These are phyloP conservation scores for Monosporascus sp. DNA, from an alignment of 2,329 filamentous ascomycete species.

Conservation along the genomic window DNA sequence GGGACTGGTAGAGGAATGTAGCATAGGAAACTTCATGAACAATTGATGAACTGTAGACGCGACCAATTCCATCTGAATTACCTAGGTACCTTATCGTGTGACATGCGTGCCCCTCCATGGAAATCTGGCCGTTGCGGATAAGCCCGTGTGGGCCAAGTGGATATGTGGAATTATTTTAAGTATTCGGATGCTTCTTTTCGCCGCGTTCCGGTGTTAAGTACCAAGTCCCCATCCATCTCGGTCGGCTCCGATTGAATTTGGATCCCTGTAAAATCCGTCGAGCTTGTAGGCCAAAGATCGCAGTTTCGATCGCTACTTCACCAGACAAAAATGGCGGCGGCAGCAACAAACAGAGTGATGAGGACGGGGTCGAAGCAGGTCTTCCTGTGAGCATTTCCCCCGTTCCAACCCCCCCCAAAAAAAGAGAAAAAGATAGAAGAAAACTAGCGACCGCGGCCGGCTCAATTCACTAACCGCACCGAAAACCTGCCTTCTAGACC, in stretches of 20 bases:
- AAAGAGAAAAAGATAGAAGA: neutral
- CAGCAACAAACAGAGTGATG: slow-evolving; percentile 12
- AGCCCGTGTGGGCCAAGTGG: no score
- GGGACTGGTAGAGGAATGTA: slow-evolving; percentile 6
- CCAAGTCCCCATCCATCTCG: neutral
- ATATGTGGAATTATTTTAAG: no score
- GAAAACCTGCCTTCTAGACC: slow-evolving; percentile 50
- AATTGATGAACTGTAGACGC: slow-evolving; percentile 2
- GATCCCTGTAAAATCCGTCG: neutral
- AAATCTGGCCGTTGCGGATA: slow-evolving; percentile 2
- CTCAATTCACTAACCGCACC: slow-evolving; percentile 1
- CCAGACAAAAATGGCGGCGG: slow-evolving; percentile 2
- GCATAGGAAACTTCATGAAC: slow-evolving; percentile 7
- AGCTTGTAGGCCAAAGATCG: neutral
- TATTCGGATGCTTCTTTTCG: no score
- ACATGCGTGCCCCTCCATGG: neutral
- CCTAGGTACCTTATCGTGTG: no score
- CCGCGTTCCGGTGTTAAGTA: no score
- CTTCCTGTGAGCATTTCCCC: slow-evolving; percentile 23
- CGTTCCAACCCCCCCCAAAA: no score
- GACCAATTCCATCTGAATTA: neutral
- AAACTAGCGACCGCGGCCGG: neutral
- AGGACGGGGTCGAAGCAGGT: slow-evolving; percentile 25
- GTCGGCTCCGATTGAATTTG: neutral
- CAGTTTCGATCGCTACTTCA: slow-evolving; percentile 12